A percentile compares a stretch with the other conserved stretches of the same genome.
Evolutionary conservation across 345 rosid species (phyloP).

Genomic region (Eucalyptus microcorys): DNA sequence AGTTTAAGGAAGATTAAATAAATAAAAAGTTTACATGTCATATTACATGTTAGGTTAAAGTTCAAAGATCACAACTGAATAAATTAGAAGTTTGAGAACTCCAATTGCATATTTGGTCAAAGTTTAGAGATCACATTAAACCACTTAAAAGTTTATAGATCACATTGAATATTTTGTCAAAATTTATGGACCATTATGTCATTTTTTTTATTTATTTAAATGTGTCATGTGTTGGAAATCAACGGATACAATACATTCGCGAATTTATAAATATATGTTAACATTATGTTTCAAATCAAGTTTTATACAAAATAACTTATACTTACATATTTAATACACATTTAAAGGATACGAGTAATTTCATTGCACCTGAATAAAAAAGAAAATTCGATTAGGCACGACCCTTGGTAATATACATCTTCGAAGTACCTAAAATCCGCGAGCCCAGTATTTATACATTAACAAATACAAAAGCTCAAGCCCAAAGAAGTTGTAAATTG

Average conservation of each 20-base stretch:
- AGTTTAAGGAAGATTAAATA: too few relatives aligned
- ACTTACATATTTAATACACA: not conserved
- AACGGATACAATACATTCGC: not conserved
- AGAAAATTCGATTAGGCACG: not conserved
- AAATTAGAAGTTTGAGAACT: too few relatives aligned
- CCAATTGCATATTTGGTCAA: not conserved
- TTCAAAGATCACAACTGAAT: too few relatives aligned
- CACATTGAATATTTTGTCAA: not conserved
- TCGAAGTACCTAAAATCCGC: too few relatives aligned
- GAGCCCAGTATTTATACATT: not conserved
- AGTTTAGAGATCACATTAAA: too few relatives aligned
- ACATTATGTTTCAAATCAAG: not conserved
- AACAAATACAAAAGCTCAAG: not conserved
- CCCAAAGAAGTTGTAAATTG: not conserved
- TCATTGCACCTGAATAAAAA: not conserved
- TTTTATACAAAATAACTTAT: not conserved
- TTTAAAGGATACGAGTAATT: not conserved
- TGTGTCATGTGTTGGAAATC: not conserved
- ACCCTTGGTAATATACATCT: not conserved
- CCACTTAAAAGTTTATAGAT: too few relatives aligned
- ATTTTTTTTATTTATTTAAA: not conserved
- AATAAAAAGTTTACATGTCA: rapidly evolving
- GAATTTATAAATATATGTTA: not conserved
- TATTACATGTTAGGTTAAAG: too few relatives aligned
- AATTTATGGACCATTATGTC: too few relatives aligned